phyloP scores from a whole-genome alignment of 495 filamentous ascomycete genomes.

The Eremomyces bilateralis region DNA sequence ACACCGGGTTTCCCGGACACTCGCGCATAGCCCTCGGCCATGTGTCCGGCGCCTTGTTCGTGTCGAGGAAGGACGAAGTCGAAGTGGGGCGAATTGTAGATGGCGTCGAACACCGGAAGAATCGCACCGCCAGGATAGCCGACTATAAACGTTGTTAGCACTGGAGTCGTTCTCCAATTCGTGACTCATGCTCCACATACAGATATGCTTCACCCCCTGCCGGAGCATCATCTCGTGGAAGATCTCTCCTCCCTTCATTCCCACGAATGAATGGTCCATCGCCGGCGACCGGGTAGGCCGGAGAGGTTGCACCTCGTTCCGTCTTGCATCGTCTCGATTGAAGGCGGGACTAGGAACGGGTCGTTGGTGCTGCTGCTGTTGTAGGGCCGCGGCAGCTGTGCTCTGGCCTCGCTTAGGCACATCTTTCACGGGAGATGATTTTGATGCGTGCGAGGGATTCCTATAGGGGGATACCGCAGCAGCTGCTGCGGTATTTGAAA shows the following conservation, averaged over 20 bases:
- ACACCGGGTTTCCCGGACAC: slow-evolving; percentile 56
- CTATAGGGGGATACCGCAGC: slow-evolving; percentile 18
- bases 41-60: slow-evolving; percentile 64
- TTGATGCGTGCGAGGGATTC: slow-evolving; percentile 6
- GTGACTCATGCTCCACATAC: slow-evolving; percentile 15
- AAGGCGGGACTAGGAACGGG: slow-evolving; percentile 19
- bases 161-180: too few species aligned
- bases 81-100: slow-evolving; percentile 63
- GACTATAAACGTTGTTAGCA: slow-evolving; percentile 26
- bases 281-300: slow-evolving; percentile 17
- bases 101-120: slow-evolving; percentile 67
- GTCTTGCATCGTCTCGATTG: slow-evolving; percentile 19
- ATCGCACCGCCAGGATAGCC: slow-evolving; percentile 64
- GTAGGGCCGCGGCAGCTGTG: slow-evolving; percentile 14
- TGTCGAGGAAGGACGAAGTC: slow-evolving; percentile 59
- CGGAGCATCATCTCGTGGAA: slow-evolving; percentile 99
- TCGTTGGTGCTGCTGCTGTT: slow-evolving; percentile 5
- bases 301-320: slow-evolving; percentile 17
- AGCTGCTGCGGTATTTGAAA: slow-evolving; percentile 10
- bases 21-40: slow-evolving; percentile 61
- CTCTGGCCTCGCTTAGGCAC: slow-evolving; percentile 12
- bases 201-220: slow-evolving; percentile 72
- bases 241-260: slow-evolving; percentile 86
- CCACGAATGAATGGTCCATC: slow-evolving; percentile 48
- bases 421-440: slow-evolving; percentile 10